These are phyloP conservation scores for Lichina pygmaea DNA, from an alignment of 495 filamentous ascomycete species.

Conservation along the genomic window DNA sequence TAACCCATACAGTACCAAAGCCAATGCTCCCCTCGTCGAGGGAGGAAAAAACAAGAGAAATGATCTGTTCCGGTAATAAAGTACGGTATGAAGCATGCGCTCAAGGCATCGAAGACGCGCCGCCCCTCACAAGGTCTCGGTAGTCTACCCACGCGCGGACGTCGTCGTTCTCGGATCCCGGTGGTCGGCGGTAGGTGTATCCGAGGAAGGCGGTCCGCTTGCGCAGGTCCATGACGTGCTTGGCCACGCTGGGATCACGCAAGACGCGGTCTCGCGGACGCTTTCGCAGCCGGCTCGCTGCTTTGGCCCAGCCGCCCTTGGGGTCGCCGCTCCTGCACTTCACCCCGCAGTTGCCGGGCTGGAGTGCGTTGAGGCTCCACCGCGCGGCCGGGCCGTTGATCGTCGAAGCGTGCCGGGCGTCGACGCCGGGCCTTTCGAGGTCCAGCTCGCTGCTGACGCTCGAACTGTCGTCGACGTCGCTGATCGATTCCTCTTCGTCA, in stretches of 20 bases:
- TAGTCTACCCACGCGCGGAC: too few relatives aligned
- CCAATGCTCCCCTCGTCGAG: too few relatives aligned
- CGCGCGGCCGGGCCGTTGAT: not conserved
- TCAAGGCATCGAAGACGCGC: too few relatives aligned
- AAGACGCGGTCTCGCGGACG: conserved; percentile 56
- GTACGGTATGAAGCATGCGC: too few relatives aligned
- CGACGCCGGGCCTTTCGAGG: conserved; percentile 2
- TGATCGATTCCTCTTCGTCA: conserved; percentile 48
- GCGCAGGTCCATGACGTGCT: conserved; percentile 44
- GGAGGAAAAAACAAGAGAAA: too few relatives aligned
- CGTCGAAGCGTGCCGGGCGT: conserved; percentile 2
- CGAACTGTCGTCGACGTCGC: conserved; percentile 12
- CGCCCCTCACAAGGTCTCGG: too few relatives aligned
- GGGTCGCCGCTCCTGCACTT: not conserved
- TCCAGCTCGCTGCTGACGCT: not conserved
- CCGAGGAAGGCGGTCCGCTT: conserved; percentile 64
- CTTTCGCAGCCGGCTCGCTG: conserved; percentile 24
- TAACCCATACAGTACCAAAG: too few relatives aligned
- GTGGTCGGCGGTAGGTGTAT: conserved; percentile 57
- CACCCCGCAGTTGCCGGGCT: conserved; percentile 3
- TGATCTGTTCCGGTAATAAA: too few relatives aligned
- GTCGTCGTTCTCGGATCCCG: conserved; percentile 5
- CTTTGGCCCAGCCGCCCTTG: conserved; percentile 8
- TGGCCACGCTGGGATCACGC: conserved; percentile 34
- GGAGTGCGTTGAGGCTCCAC: conserved; percentile 6